Conservation (phyloP, 352 stramenopile species). For the Globisporangium irregulare region DNA sequence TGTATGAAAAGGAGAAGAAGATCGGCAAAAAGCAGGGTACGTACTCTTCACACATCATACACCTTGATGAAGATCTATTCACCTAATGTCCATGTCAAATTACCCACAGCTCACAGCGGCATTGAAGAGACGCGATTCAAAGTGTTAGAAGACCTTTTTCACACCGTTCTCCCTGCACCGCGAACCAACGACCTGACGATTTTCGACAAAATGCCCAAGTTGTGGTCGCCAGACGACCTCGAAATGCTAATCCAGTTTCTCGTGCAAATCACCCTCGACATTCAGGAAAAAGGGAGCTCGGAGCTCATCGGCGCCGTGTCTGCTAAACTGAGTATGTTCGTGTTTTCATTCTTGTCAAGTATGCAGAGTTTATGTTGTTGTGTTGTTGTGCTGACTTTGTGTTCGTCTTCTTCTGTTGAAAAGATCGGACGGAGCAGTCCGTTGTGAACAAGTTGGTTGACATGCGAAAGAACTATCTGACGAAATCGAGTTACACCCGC, state of each 20-base stretch:
- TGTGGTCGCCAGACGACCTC: slow-evolving; percentile 62
- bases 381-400: neutral
- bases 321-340: slow-evolving; percentile 19
- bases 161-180: slow-evolving; percentile 33
- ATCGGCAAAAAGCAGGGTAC: slow-evolving; percentile 3
- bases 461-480: slow-evolving; percentile 47
- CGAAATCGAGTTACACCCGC: slow-evolving; percentile 32
- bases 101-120: slow-evolving; percentile 17
- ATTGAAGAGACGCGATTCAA: slow-evolving; percentile 32
- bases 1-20: slow-evolving; percentile 58
- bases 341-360: slow-evolving; percentile 2
- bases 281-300: slow-evolving; percentile 49
- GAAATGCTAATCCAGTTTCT: slow-evolving; percentile 53
- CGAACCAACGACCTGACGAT: slow-evolving; percentile 21
- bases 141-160: slow-evolving; percentile 49
- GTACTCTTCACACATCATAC: neutral
- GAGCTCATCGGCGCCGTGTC: slow-evolving; percentile 34
- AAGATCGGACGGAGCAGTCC: slow-evolving; percentile 52
- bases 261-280: slow-evolving; percentile 55
- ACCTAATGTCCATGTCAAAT: neutral
- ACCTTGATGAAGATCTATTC: neutral
- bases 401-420: neutral
- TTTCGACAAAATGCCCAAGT: slow-evolving; percentile 31
- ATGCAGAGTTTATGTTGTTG: neutral
- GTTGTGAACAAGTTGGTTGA: slow-evolving; percentile 58